A percentile compares a stretch with the other conserved stretches of the same genome.
Conservation (phyloP, 768 basidiomycete species). For the Gloeophyllum trabeum region DNA sequence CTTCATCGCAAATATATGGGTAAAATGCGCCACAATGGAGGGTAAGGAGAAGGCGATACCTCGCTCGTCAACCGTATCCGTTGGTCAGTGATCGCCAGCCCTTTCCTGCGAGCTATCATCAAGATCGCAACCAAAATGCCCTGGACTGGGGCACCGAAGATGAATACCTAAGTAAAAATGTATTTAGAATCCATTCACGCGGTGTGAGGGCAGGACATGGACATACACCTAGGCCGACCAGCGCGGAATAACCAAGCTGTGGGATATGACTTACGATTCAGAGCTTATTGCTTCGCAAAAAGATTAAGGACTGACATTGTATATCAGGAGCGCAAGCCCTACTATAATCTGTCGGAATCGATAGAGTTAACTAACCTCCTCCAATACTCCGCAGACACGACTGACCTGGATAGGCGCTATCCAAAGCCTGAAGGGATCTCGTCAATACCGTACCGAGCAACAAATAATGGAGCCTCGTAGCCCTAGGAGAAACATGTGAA, state of each 20-base stretch:
- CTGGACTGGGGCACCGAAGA: slow-evolving; percentile 45
- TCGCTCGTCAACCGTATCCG: slow-evolving; percentile 51
- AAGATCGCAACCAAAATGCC: slow-evolving; percentile 34
- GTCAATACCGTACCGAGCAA: neutral
- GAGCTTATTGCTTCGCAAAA: neutral
- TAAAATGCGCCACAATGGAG: neutral
- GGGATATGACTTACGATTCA: neutral
- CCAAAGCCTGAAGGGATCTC: slow-evolving; percentile 31
- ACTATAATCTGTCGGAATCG: slow-evolving; percentile 30
- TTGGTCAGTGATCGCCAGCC: slow-evolving; percentile 47
- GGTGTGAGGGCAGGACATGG: slow-evolving; percentile 1
- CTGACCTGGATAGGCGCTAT: slow-evolving; percentile 47
- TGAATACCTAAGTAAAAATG: slow-evolving; percentile 24
- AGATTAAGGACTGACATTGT: slow-evolving; percentile 28
- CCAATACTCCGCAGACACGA: neutral
- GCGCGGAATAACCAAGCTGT: slow-evolving; percentile 51
- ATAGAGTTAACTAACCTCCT: neutral
- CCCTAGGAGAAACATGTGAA: too few species aligned
- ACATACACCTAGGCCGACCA: slow-evolving; percentile 42
- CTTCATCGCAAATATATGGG: slow-evolving; percentile 11
- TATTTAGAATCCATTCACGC: neutral
- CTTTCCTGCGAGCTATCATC: slow-evolving; percentile 35
- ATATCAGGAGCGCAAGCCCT: slow-evolving; percentile 50
- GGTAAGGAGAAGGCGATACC: slow-evolving; percentile 10
- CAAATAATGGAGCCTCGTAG: neutral